These are phyloP conservation scores for Elsinoe necatrix DNA, from an alignment of 2,329 filamentous ascomycete genomes.

Conservation along the genomic window DNA sequence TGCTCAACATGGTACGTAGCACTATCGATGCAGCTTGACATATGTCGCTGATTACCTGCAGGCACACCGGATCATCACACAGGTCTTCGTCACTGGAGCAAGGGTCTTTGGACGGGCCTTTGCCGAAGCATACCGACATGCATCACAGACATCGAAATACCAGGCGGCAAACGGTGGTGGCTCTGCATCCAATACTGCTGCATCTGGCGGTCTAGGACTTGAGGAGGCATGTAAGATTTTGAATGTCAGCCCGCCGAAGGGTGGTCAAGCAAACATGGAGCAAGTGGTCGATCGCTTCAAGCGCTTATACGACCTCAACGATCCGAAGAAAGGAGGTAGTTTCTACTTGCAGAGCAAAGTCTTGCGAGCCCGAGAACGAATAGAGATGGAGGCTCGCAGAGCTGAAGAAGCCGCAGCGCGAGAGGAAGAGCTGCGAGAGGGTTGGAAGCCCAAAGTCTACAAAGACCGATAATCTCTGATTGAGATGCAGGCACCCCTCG, in stretches of 20 bases:
- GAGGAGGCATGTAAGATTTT: constrained; percentile 97
- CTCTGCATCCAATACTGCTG: constrained; percentile 44
- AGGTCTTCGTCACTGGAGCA: constrained; percentile 82
- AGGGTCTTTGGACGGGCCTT: constrained; percentile 92
- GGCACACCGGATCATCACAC: constrained; percentile 91
- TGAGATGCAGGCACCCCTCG: background rate
- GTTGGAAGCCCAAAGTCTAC: constrained; percentile 92
- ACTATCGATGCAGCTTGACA: too few species aligned
- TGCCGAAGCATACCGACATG: constrained; percentile 90
- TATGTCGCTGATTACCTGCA: constrained; percentile 31
- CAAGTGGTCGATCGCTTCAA: constrained; percentile 83
- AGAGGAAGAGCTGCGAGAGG: constrained; percentile 72
- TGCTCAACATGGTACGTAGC: background rate
- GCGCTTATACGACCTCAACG: constrained; percentile 85
- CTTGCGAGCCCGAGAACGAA: constrained; percentile 77
- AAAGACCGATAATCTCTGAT: constrained; percentile 57
- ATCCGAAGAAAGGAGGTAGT: constrained; percentile 89
- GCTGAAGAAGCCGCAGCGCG: constrained; percentile 60
- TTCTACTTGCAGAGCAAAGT: constrained; percentile 99
- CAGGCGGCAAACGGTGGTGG: constrained; percentile 23
- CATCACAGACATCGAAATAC: constrained; percentile 52
- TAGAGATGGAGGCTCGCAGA: constrained; percentile 76
- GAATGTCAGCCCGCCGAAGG: constrained; percentile 82
- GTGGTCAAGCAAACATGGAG: constrained; percentile 68
- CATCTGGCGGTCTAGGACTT: constrained; percentile 71